Evolutionary conservation across 306 rosid genomes (phyloP), one percentile per base, ranked within the genome.

Genomic region (Malus orientalis): DNA sequence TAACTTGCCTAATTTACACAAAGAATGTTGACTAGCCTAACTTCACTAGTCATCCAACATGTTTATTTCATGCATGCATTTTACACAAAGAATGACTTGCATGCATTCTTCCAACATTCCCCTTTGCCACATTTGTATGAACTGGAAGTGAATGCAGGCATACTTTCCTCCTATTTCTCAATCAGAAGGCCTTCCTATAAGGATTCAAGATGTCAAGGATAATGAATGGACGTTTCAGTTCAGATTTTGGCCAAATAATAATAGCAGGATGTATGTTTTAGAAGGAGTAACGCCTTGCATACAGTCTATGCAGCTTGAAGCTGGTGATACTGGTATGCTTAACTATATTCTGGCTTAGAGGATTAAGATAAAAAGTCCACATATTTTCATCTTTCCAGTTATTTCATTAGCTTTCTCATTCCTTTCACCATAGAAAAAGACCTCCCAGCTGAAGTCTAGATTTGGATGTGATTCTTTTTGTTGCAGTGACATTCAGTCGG

Each of bases 271-370:
- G 99, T 95, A 95, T 75, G 99, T 95, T 65, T 87, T 95, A 84
- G 99, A 95, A 92, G 99, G 99, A 54, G 99, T 95, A 58, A 92
- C 97, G n/a, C 97, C 99, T 84, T 95, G 99, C 89, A 95, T 95
- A 83, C 99, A 95, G 81, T 70, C 97, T 67, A 95, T 95, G 99
- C 89, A 88, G 65, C 82, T 95, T 82, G 78, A 54, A 58, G 99
- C 99, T 54, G 99, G 99, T 62, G 99, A 95, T 84, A 95, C 99
- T 14, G 99, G 99, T 95, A 92, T 79, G 81, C 59, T 77, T 77
- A 60, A 77, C 73, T 75, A 62, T 44, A 57, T 58, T 75, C 71
- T 67, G 36, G 42, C 20, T 45, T 57, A 74, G 47, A 60, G 82
- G 25, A 6, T 30, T 29, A 11, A 73, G 25, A 57, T 25, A 67